Conservation (phyloP, 208 protist species). For the Naegleria lovaniensis region DNA sequence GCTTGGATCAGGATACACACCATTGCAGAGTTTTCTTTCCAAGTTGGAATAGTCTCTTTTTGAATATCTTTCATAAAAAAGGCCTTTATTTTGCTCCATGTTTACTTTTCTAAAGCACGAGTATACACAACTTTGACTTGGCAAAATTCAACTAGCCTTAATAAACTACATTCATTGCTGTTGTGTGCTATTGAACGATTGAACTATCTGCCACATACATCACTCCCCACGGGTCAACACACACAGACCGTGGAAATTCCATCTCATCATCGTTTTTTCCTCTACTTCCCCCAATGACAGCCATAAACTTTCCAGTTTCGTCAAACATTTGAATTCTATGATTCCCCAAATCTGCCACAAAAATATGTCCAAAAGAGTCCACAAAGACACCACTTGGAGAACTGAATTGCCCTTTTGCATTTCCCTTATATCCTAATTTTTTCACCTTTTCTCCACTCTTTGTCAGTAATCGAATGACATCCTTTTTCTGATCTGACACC, state of each 20-base stretch:
- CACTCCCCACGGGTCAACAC: not conserved
- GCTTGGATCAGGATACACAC: no score
- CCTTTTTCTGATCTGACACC: not conserved
- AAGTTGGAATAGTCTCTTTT: no score
- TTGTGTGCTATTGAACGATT: not conserved
- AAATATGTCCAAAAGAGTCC: not conserved
- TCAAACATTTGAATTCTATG: not conserved
- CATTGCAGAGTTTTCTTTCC: no score
- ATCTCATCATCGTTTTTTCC: not conserved
- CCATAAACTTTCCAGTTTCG: not conserved
- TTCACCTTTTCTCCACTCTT: not conserved
- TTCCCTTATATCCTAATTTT: not conserved
- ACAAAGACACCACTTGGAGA: not conserved
- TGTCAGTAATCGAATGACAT: not conserved
- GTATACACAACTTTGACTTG: no score
- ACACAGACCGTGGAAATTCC: not conserved
- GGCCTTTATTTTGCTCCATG: no score
- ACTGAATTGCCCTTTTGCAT: not conserved
- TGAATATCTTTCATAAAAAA: no score
- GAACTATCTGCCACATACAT: not conserved
- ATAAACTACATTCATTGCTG: no score
- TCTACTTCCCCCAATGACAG: not conserved
- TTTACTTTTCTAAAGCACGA: no score
- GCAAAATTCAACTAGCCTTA: no score
- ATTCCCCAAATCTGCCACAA: not conserved